Evolutionary conservation across 495 filamentous ascomycete genomes (phyloP), one percentile per base, ranked within the genome.

Genomic region (Penicillium coprophilum): DNA sequence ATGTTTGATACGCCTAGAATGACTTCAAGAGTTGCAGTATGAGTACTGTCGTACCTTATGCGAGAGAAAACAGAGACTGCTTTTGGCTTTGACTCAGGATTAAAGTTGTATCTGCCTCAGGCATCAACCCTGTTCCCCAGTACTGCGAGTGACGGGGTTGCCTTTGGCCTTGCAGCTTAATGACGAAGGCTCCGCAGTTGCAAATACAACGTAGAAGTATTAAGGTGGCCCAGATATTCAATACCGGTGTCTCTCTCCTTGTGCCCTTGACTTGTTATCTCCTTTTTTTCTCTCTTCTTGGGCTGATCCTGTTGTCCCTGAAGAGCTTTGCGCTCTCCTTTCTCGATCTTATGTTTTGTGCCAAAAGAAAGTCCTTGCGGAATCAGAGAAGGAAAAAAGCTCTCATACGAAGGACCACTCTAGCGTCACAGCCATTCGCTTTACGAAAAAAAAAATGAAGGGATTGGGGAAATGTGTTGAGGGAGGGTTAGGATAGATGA

Each of bases 401-500:
- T 69, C 66, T 72, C 67, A 71, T 71, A 71, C 68, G 63, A 70
- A 69, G 68, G 74, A 61, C 70, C 70, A 67, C 63, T 68, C 62
- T 62, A 66, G 68, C 66, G 71, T 67, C 68, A 75, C 70, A 67
- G 66, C 75, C 66, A 68, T 72, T 74, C 66, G 70, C 70, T 76
- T 79, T 79, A 79, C 76, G 71, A 66, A 63, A 60, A 66, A 62
- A 57, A 53, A 62, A 60, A 56, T n/a, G 28, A 60, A 57, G 57
- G 62, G 52, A 53, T 55, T 38, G 51, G 60, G 58, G 58, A 55
- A 59, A 54, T 43, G 59, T 66, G 59, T 51, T 46, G 55, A 43
- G 46, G n/a, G 28, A 61, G 58, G 60, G 62, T 56, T 60, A 59
- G 60, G 46, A 48, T 57, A 57, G 67, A 57, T 56, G 50, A 41